Evolutionary conservation across 257 asterid genomes (phyloP).

Genomic region (Penstemon davidsonii): DNA sequence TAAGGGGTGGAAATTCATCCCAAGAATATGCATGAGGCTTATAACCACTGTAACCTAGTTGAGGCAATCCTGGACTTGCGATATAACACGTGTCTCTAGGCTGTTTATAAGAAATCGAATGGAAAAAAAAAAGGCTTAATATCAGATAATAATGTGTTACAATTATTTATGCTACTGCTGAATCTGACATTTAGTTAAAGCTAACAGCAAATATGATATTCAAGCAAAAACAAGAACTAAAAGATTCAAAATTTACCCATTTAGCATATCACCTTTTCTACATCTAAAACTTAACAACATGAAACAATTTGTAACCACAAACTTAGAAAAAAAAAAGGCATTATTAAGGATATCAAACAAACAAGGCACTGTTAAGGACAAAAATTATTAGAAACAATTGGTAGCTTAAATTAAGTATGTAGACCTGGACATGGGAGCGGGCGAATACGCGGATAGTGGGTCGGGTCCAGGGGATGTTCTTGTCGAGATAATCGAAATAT

Average conservation of each 20-base stretch:
- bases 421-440: slow-evolving; percentile 68
- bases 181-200: background rate
- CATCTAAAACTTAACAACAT: background rate
- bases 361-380: too few relatives aligned
- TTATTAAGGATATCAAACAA: too few relatives aligned
- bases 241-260: slow-evolving; percentile 9
- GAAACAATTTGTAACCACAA: too few relatives aligned
- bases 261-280: background rate
- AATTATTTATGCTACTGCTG: background rate
- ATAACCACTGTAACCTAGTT: slow-evolving; percentile 78
- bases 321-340: background rate
- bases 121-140: too few relatives aligned
- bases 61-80: slow-evolving; percentile 69
- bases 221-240: slow-evolving; percentile 5
- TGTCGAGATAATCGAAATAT: slow-evolving; percentile 73
- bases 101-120: slow-evolving; percentile 34
- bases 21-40: slow-evolving; percentile 80
- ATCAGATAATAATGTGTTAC: too few relatives aligned
- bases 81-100: slow-evolving; percentile 87
- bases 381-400: too few relatives aligned
- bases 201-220: background rate
- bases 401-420: too few relatives aligned
- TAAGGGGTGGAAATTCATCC: slow-evolving; percentile 86
- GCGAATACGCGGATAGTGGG: slow-evolving; percentile 88
- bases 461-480: slow-evolving; percentile 87